Evolutionary conservation across 345 rosid genomes (phyloP), one percentile per base, ranked within the genome.

Genomic region (Citrus medica): DNA sequence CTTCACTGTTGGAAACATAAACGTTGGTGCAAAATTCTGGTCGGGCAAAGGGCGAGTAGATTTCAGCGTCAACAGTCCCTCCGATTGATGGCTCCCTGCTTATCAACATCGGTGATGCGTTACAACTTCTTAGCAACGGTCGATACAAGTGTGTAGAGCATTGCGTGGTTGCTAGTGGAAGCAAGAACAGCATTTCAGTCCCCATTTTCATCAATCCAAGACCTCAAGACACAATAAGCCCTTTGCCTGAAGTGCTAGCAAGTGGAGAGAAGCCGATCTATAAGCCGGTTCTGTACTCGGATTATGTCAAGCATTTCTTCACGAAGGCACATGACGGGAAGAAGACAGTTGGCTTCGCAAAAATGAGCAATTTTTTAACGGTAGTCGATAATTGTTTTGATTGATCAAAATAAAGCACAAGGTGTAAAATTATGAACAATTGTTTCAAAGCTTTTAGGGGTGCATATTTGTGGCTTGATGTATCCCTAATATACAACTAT

Each of bases 251-350:
- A 71, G 55, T 58, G 4, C 48, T 82, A 25, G 78, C 67, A n/a
- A 53, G 32, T 12, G 85, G 77, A 8, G 75, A 79, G 63, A 25
- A 81, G 48, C 74, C 86, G 0, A 56, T 60, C 4, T 84, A 84
- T 24, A 75, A 68, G 56, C 64, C 73, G 9, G 69, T 84, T 21
- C 13, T 78, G 4, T 84, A 75, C 33, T 78, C 83, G 1, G 86
- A 83, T 70, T 83, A 80, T 70, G 79, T 75, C 17, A 83, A 64
- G 77, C 83, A 83, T 75, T 78, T 80, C 71, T 83, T 77, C 78
- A 77, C 25, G 74, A 80, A 80, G 69, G 79, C 81, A n/a, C 83
- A 80, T 48, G 83, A 83, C 33, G 86, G 86, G 5, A 83, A 83
- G 79, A 74, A 74, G 16, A 80, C 79, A 0, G 48, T 83, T 22